A percentile compares a stretch with the other conserved stretches of the same genome.
Evolutionary conservation across 805 yeast species (phyloP).

Genomic region (Debaryomyces prosopidis): DNA sequence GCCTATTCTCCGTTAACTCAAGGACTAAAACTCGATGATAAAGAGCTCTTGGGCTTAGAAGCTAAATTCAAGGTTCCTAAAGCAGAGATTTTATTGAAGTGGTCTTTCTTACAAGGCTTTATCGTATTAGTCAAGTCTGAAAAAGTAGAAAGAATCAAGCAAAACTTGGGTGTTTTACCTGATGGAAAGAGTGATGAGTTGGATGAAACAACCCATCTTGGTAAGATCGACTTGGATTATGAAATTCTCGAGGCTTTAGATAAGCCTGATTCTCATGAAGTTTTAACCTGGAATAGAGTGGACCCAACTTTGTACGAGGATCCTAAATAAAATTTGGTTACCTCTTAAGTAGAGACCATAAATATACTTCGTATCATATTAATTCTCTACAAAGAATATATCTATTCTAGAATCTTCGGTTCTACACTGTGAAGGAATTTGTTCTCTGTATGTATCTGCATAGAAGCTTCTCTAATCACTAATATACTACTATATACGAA

Average conservation of each 20-base stretch:
- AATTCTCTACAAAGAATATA: too few species aligned
- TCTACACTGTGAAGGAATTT: too few species aligned
- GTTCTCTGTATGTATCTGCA: too few species aligned
- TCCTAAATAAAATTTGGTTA: background rate
- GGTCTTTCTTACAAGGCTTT: constrained; percentile 74
- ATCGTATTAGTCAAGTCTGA: constrained; percentile 71
- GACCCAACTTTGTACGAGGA: constrained; percentile 32
- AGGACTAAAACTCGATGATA: constrained; percentile 58
- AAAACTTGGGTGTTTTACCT: constrained; percentile 55
- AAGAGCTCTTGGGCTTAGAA: constrained; percentile 51
- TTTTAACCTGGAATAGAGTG: constrained; percentile 29
- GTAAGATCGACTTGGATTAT: constrained; percentile 41
- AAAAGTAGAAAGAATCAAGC: constrained; percentile 49
- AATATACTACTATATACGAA: too few species aligned
- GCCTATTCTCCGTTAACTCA: constrained; percentile 81
- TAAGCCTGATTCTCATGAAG: constrained; percentile 36
- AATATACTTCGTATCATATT: too few species aligned
- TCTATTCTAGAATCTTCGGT: too few species aligned
- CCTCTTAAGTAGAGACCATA: too few species aligned
- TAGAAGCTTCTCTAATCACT: too few species aligned
- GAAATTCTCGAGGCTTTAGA: constrained; percentile 37
- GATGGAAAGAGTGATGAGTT: constrained; percentile 23
- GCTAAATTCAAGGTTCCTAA: constrained; percentile 48
- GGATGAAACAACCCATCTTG: constrained; percentile 25
- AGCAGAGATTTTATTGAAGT: constrained; percentile 67